Percentiles rank a stretch among this genome's conserved stretches.
Evolutionary conservation across 1,284 basidiomycete species (phyloP).

Genomic region (Malassezia psittaci): DNA sequence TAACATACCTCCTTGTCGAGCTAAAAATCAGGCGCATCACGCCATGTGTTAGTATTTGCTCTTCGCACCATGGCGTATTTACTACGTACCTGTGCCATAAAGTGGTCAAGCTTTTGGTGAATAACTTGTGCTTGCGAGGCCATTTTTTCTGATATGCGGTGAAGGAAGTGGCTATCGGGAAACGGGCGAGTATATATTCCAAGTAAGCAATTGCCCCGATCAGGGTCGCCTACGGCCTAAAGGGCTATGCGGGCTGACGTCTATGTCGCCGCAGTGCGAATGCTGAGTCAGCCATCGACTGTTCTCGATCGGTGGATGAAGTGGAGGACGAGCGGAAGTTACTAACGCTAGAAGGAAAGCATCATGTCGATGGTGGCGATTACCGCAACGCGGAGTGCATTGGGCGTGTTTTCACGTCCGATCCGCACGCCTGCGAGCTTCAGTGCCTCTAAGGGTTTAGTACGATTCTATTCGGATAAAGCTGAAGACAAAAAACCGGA

Average conservation of each 20-base stretch:
- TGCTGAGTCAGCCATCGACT: background rate
- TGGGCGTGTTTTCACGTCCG: slow-evolving; percentile 11
- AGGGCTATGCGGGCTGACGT: too few relatives aligned
- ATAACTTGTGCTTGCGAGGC: slow-evolving; percentile 24
- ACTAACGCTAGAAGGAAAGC: too few relatives aligned
- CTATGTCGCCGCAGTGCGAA: background rate
- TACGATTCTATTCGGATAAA: slow-evolving; percentile 16
- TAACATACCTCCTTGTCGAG: slow-evolving; percentile 80
- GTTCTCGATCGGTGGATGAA: background rate
- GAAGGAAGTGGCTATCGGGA: background rate
- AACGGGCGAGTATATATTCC: background rate
- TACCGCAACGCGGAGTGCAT: background rate
- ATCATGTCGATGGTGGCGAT: background rate
- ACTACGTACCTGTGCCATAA: slow-evolving; percentile 41
- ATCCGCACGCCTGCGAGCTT: background rate
- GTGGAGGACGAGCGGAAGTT: background rate
- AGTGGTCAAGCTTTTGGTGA: slow-evolving; percentile 45
- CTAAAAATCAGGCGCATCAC: slow-evolving; percentile 50
- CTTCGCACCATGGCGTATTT: background rate
- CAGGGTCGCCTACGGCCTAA: background rate
- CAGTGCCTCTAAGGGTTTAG: background rate
- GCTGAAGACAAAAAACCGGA: slow-evolving; percentile 23
- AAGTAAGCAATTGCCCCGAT: too few relatives aligned
- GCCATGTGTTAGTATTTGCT: slow-evolving; percentile 3
- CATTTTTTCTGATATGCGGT: slow-evolving; percentile 6